Percentiles rank a stretch among this genome's conserved stretches.
phyloP scores from a whole-genome alignment of 1,284 basidiomycete genomes.

The Coriolopsis trogii region DNA sequence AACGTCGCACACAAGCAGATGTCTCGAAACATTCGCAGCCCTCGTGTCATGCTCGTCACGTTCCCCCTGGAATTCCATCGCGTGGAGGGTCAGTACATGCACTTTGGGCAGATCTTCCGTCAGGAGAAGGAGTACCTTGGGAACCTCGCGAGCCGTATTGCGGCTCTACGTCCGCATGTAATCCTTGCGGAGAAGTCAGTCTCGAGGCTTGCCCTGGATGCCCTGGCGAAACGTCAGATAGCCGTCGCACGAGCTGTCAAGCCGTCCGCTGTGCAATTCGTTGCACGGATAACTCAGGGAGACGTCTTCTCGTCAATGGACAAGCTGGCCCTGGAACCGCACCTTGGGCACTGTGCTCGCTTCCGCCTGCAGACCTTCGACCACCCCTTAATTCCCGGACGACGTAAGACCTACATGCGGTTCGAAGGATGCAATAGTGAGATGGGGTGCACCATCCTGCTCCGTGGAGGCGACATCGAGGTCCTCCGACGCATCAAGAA shows the following conservation, averaged over 20 bases:
- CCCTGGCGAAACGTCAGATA: constrained; percentile 86
- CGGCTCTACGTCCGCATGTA: constrained; percentile 89
- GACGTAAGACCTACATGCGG: constrained; percentile 94
- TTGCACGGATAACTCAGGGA: constrained; percentile 93
- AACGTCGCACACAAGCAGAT: constrained; percentile 96
- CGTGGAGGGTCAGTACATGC: constrained; percentile 92
- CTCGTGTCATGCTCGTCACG: constrained; percentile 94
- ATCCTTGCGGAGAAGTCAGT: constrained; percentile 93
- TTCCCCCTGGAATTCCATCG: constrained; percentile 97
- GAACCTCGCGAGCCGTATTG: constrained; percentile 88
- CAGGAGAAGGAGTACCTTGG: constrained; percentile 96
- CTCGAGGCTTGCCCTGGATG: constrained; percentile 89
- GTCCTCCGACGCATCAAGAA: constrained; percentile 88
- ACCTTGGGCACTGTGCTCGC: constrained; percentile 87
- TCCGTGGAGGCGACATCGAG: constrained; percentile 87
- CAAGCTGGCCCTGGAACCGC: constrained; percentile 88
- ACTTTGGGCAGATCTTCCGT: constrained; percentile 89
- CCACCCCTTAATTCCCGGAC: constrained; percentile 87
- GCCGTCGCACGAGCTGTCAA: constrained; percentile 93
- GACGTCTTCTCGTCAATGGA: constrained; percentile 97
- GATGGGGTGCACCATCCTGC: constrained; percentile 91
- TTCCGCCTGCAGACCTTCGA: constrained; percentile 95
- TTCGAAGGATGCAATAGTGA: constrained; percentile 94
- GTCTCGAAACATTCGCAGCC: constrained; percentile 71
- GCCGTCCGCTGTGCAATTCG: constrained; percentile 82